Base-by-base conservation (phyloP, 2,329 filamentous ascomycete genomes). In the Fusarium xyrophilum region DNA sequence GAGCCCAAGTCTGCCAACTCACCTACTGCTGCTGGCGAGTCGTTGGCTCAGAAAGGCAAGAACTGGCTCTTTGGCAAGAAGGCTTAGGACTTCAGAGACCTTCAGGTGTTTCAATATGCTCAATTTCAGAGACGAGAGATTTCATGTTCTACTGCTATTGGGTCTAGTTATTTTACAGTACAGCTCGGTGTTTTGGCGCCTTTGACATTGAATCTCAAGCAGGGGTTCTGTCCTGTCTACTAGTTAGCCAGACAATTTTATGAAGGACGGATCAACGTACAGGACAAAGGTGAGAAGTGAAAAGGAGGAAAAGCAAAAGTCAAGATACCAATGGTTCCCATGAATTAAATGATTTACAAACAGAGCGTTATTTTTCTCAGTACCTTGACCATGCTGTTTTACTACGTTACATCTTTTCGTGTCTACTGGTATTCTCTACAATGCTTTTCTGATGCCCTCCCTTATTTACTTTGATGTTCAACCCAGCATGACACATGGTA, bases 51-150 rank as follows among this genome's bases (percentile, higher is more conserved):
- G 67, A 84, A 82, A 76, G 80, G 82, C 67, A 85, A 82, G 78
- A 80, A 81, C 65, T 82, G 81, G 78, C 79, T 85, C 60, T 80
- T 85, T 59, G 78, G 80, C 69, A 85, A 83, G 78, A 84, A 83
- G 79, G 75, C 75, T 10, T 81, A 80, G 73, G 48, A 40, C 48
- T 51, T n/a, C 15, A n/a, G 19, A 21, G 27, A 12, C 30, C 36
- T 33, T 33, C 44, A 46, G 17, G 33, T 42, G 28, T 42, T 30
- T 27, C 19, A 53, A 23, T 32, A 19, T 55, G 47, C 32, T 50
- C 23, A 27, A 27, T 38, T 44, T 13, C 6, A 36, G 25, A 15
- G 12, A 48, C 27, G 32, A 42, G 47, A n/a, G 48, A 21, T 54
- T 60, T 32, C 46, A 27, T 48, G 21, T 65, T 60, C 40, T 46